phyloP scores from a whole-genome alignment of 306 rosid genomes.

The Prunus campanulata region DNA sequence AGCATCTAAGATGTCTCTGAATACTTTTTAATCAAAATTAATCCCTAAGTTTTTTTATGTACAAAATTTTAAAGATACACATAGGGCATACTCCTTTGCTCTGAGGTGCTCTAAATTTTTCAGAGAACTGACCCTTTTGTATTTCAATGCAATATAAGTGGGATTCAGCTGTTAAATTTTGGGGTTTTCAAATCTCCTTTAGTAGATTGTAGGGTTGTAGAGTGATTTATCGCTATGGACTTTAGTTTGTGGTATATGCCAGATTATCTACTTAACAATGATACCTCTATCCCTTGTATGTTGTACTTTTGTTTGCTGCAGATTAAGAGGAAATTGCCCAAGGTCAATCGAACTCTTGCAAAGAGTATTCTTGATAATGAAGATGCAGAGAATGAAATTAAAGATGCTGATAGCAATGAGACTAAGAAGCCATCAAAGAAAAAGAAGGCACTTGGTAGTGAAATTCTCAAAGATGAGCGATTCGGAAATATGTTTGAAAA shows the following conservation, averaged over 20 bases:
- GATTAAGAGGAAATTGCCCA: conserved; percentile 77
- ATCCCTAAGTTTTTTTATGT: not conserved
- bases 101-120: too few species aligned
- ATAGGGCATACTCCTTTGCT: not conserved
- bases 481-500: conserved; percentile 55
- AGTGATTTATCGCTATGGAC: too few species aligned
- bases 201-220: too few species aligned
- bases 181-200: too few species aligned
- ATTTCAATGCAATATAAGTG: not conserved
- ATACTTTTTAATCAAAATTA: not conserved
- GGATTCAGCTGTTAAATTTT: not conserved
- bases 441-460: conserved; percentile 54
- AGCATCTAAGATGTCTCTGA: not conserved
- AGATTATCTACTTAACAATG: too few species aligned
- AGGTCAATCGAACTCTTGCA: conserved; percentile 68
- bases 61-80: not conserved
- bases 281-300: not conserved
- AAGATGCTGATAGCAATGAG: conserved; percentile 45
- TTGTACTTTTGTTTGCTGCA: conserved; percentile 34
- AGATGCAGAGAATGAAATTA: conserved; percentile 53
- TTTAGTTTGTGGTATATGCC: too few species aligned
- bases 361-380: conserved; percentile 59
- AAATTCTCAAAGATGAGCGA: conserved; percentile 72
- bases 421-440: conserved; percentile 64
- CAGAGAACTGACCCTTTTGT: too few species aligned